Conservation (phyloP, 495 filamentous ascomycete species). For the Daldinia loculata region DNA sequence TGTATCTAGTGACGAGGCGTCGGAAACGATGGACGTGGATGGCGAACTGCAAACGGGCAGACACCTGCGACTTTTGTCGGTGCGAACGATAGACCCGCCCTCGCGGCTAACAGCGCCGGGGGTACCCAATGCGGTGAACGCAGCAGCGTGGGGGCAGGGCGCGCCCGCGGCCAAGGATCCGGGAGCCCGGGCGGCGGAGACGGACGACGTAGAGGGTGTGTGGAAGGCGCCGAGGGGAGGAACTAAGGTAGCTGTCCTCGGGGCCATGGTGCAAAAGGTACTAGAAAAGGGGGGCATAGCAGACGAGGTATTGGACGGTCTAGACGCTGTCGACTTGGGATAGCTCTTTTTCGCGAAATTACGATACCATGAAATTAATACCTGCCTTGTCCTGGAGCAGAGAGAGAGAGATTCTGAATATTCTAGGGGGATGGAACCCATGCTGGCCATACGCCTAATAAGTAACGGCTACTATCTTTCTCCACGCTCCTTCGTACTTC, state of each 20-base stretch:
- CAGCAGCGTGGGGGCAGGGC: slow-evolving; percentile 61
- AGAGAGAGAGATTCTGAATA: slow-evolving; percentile 11
- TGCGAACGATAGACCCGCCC: slow-evolving; percentile 73
- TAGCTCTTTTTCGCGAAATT: slow-evolving; percentile 36
- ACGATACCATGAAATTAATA: slow-evolving; percentile 38
- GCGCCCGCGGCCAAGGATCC: slow-evolving; percentile 53
- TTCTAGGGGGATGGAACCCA: slow-evolving; percentile 6
- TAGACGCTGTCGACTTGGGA: slow-evolving; percentile 68
- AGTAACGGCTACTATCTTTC: slow-evolving; percentile 13
- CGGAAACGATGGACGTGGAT: slow-evolving; percentile 43
- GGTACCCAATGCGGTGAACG: slow-evolving; percentile 73
- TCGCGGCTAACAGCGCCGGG: slow-evolving; percentile 66
- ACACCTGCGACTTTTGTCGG: slow-evolving; percentile 64
- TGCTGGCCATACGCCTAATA: slow-evolving; percentile 8
- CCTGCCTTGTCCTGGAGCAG: slow-evolving; percentile 21
- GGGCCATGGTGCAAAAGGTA: slow-evolving; percentile 71
- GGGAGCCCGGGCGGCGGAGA: slow-evolving; percentile 58
- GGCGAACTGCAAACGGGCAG: slow-evolving; percentile 33
- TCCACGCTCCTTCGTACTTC: slow-evolving; percentile 9
- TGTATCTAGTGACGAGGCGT: neutral
- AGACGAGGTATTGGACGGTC: slow-evolving; percentile 81
- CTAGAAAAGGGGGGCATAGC: slow-evolving; percentile 77
- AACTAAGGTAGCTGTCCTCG: slow-evolving; percentile 71
- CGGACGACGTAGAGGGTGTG: slow-evolving; percentile 69
- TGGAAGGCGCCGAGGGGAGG: slow-evolving; percentile 83